A percentile compares a stretch with the other conserved stretches of the same genome.
phyloP scores from a whole-genome alignment of 371 early-diverging fungal species.

The Mortierella sp. region DNA sequence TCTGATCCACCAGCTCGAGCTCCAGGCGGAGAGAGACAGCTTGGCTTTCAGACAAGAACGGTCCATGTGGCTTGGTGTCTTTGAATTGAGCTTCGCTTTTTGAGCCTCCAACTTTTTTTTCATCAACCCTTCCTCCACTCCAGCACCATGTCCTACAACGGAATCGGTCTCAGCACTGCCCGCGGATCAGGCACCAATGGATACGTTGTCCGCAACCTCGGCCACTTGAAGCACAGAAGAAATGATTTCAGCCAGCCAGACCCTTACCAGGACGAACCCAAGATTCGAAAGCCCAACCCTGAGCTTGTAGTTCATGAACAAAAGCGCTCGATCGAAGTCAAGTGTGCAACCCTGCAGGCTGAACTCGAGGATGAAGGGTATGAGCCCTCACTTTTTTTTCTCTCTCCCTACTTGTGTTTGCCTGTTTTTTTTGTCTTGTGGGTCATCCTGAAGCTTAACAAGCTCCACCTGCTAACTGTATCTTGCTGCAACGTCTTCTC shows the following conservation, averaged over 20 bases:
- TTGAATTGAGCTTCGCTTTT: too few species aligned
- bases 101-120: not conserved
- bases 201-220: slow-evolving; percentile 91
- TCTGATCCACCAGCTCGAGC: too few species aligned
- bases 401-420: not conserved
- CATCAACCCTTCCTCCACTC: not conserved
- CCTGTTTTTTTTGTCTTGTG: not conserved
- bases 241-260: slow-evolving; percentile 54
- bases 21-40: too few species aligned
- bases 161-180: slow-evolving; percentile 92
- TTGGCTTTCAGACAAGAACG: too few species aligned
- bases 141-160: slow-evolving; percentile 79
- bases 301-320: slow-evolving; percentile 88
- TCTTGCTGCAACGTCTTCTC: slow-evolving; percentile 6
- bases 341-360: slow-evolving; percentile 81
- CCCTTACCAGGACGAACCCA: slow-evolving; percentile 55
- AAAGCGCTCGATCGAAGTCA: slow-evolving; percentile 88
- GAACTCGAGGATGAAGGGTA: slow-evolving; percentile 87
- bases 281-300: slow-evolving; percentile 72
- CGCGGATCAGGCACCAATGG: slow-evolving; percentile 97
- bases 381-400: slow-evolving; percentile 5
- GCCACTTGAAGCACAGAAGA: slow-evolving; percentile 69
- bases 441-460: not conserved
- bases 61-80: too few species aligned
- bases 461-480: too few species aligned